A percentile compares a stretch with the other conserved stretches of the same genome.
phyloP scores from a whole-genome alignment of 805 yeast species.

The Metschnikowia picachoensis region DNA sequence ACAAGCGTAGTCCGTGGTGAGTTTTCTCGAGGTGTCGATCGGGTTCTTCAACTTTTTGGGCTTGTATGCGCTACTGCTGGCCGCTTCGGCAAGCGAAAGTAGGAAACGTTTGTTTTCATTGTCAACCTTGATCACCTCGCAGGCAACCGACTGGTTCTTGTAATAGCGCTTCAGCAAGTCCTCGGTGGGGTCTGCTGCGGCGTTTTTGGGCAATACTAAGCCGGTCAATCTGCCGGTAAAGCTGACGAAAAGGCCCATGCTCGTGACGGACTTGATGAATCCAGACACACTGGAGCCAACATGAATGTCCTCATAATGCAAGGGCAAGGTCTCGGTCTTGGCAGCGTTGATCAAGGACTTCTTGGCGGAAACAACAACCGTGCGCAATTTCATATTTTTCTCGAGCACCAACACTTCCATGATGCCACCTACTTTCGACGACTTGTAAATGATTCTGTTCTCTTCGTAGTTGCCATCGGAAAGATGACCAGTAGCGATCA shows the following conservation, averaged over 20 bases:
- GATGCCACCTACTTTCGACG: conserved; percentile 56
- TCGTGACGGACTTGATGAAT: conserved; percentile 73
- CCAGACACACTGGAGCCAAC: conserved; percentile 58
- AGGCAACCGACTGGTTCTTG: conserved; percentile 67
- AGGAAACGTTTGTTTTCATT: conserved; percentile 67
- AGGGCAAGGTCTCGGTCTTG: conserved; percentile 50
- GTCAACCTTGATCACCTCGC: conserved; percentile 64
- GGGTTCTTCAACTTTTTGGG: conserved; percentile 43
- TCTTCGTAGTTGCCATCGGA: conserved; percentile 75
- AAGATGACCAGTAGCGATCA: conserved; percentile 68
- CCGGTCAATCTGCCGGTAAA: conserved; percentile 83
- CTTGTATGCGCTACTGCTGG: conserved; percentile 11
- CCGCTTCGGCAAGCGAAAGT: conserved; percentile 49
- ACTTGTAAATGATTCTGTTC: conserved; percentile 61
- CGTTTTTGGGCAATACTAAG: conserved; percentile 71
- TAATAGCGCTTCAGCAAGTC: conserved; percentile 54
- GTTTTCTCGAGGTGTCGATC: conserved; percentile 49
- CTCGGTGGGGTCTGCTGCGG: conserved; percentile 47
- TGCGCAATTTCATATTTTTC: conserved; percentile 56
- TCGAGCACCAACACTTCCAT: conserved; percentile 64
- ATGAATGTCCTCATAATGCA: conserved; percentile 52
- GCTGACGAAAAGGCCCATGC: conserved; percentile 75
- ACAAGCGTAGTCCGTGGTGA: conserved; percentile 48
- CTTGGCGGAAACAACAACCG: conserved; percentile 63
- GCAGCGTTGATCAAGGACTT: conserved; percentile 65